Evolutionary conservation across 148 eudicot species (phyloP).

Genomic region (Rhododendron ferrugineum): DNA sequence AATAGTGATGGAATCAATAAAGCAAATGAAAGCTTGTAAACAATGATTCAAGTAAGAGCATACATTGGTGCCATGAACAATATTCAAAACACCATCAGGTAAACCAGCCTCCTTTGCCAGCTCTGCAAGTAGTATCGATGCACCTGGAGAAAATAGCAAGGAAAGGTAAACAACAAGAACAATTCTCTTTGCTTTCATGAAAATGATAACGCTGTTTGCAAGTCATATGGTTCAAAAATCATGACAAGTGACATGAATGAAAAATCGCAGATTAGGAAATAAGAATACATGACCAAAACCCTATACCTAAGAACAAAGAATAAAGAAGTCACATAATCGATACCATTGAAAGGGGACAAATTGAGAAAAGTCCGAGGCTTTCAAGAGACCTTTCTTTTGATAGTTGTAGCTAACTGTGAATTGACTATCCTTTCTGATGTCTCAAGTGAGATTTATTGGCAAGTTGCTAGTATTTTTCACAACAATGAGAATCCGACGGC

Average conservation of each 20-base stretch:
- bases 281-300: neutral
- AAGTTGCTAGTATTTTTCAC: neutral
- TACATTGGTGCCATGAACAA: conserved; percentile 96
- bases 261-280: neutral
- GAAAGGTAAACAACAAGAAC: neutral
- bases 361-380: neutral
- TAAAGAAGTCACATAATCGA: neutral
- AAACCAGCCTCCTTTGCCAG: conserved; percentile 98
- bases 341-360: neutral
- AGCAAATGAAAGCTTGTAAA: neutral
- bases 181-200: neutral
- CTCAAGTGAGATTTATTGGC: neutral
- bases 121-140: conserved; percentile 86
- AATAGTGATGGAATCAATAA: neutral
- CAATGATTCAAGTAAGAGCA: conserved; percentile 9
- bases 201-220: neutral
- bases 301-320: neutral
- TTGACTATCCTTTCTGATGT: neutral
- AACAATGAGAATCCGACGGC: neutral
- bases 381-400: neutral
- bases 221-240: neutral
- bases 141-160: conserved; percentile 46
- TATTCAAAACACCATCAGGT: conserved; percentile 86
- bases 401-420: neutral
- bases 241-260: neutral